Base-by-base conservation (phyloP, 139 green algal genomes). In the Spirogloea muscicola region DNA sequence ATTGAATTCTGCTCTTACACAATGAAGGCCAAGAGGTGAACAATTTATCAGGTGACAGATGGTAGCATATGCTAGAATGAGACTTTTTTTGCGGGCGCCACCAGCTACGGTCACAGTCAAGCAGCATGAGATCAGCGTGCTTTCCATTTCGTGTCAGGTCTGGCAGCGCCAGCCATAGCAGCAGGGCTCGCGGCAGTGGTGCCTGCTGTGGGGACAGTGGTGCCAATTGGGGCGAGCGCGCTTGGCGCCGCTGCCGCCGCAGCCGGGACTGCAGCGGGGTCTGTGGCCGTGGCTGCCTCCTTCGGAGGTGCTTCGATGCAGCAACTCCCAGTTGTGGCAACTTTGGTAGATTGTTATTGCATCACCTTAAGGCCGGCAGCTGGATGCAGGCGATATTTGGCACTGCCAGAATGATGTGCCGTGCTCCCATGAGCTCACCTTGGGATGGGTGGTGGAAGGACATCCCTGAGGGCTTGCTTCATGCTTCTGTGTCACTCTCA, bases 221-320 rank as follows among this genome's bases (percentile, higher is more conserved):
- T 70, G n/a, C 64, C 49, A 16, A n/a, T 73, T 25, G 57, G 33
- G 1, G 64, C 42, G 2, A 27, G 29, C n/a, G 51, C 51, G 9
- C 10, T 73, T 27, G 44, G n/a, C 21, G 39, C 21, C 18, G 38
- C 27, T 44, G 64, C 49, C 51, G 36, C 64, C 3, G 25, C 52
- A 1, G 60, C 68, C 36, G 58, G 58, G 21, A 72, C 37, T 0
- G 38, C 43, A 36, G 33, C 38, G 31, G 49, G 49, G n/a, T 73
- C 68, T 10, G 36, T 38, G 9, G 58, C 68, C 31, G 18, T 77
- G 18, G 74, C 52, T 33, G 57, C n/a, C 33, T 55, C 58, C 39
- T 77, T 77, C 62, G 68, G 68, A 65, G 51, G 51, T 76, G 59
- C n/a, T n/a, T n/a, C n/a, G n/a, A n/a, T n/a, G n/a, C n/a, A 60